Evolutionary conservation across 306 rosid species (phyloP).

Genomic region (Hippophae rhamnoides): DNA sequence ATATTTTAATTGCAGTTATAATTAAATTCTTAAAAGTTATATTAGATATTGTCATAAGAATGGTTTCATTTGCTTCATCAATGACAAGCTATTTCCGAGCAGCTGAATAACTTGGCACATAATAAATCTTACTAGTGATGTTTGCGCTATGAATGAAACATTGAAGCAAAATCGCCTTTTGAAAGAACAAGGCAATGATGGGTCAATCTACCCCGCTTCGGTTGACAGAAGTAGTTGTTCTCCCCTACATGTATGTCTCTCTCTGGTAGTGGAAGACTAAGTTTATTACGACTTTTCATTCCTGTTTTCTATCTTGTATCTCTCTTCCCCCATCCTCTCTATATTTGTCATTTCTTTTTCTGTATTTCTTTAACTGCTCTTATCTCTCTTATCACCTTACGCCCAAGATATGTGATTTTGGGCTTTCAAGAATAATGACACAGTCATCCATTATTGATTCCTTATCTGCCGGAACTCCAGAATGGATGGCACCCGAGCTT

Average conservation of each 20-base stretch:
- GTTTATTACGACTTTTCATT: neutral
- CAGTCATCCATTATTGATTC: constrained; percentile 54
- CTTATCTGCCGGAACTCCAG: constrained; percentile 94
- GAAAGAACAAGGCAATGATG: constrained; percentile 59
- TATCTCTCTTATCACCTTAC: neutral
- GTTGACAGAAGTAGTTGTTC: constrained; percentile 28
- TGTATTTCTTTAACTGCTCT: neutral
- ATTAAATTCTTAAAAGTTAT: neutral
- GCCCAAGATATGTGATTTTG: constrained; percentile 97
- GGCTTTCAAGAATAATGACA: constrained; percentile 75
- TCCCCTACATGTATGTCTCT: constrained; percentile 39
- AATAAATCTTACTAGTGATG: constrained; percentile 58
- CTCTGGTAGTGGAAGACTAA: neutral
- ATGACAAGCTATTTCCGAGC: neutral
- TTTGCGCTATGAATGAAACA: constrained; percentile 93
- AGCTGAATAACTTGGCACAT: constrained; percentile 21
- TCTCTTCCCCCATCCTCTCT: neutral
- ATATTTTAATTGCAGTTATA: constrained; percentile 9
- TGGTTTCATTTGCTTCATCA: neutral
- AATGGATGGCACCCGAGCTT: constrained; percentile 99
- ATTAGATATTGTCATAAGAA: too few relatives aligned
- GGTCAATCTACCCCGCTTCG: constrained; percentile 46
- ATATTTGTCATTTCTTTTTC: neutral
- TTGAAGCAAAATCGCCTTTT: constrained; percentile 85
- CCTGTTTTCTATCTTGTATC: neutral